These are phyloP conservation scores for Tolypocladium ovalisporum DNA, from an alignment of 2,329 filamentous ascomycete species.

Conservation along the genomic window DNA sequence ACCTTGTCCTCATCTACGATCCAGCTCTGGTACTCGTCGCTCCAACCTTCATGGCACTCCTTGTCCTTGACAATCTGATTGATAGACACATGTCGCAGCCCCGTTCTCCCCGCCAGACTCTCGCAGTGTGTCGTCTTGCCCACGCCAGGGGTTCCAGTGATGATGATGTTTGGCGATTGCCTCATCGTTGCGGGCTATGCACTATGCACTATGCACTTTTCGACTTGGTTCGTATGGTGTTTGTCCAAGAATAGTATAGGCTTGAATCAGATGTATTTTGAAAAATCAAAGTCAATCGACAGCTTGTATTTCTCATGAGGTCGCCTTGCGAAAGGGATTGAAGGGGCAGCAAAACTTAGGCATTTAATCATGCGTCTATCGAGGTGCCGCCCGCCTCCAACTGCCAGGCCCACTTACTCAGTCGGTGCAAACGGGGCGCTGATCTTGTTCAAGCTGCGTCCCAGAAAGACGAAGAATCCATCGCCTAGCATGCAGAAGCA, in stretches of 20 bases:
- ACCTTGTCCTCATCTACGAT: slow-evolving; percentile 97
- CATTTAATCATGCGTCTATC: not conserved
- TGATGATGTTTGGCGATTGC: slow-evolving; percentile 71
- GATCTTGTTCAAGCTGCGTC: not conserved
- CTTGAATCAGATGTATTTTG: too few relatives aligned
- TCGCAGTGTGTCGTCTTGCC: slow-evolving; percentile 94
- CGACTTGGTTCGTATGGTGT: not conserved
- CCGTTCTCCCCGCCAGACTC: slow-evolving; percentile 62
- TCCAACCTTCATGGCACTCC: slow-evolving; percentile 77
- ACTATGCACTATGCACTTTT: not conserved
- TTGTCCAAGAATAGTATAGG: not conserved
- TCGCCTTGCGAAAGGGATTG: not conserved
- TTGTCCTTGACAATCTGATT: slow-evolving; percentile 88
- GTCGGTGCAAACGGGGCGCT: not conserved
- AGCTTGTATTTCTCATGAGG: not conserved
- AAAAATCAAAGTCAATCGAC: not conserved
- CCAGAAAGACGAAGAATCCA: too few relatives aligned
- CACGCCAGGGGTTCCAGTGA: slow-evolving; percentile 91
- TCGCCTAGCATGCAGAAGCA: not conserved
- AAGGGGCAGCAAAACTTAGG: not conserved
- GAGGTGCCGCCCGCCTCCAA: not conserved
- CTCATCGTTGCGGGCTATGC: slow-evolving; percentile 26
- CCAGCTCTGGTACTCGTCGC: slow-evolving; percentile 76
- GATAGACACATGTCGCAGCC: slow-evolving; percentile 72
- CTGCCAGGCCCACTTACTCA: not conserved